These are phyloP conservation scores for Sporisorium graminicola DNA, from an alignment of 1,284 basidiomycete species.

Conservation along the genomic window DNA sequence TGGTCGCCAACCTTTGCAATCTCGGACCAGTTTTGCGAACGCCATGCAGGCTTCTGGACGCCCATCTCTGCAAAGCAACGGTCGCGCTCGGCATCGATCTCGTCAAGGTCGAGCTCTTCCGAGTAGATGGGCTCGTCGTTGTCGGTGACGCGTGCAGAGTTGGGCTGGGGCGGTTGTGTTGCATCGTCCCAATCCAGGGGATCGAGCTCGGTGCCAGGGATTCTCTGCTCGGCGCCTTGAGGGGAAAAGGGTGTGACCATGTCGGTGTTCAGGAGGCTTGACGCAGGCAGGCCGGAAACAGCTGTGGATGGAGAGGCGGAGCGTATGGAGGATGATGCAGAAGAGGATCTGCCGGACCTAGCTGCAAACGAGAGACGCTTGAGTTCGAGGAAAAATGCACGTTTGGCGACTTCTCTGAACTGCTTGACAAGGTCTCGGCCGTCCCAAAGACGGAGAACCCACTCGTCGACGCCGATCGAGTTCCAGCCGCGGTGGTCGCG, in stretches of 20 bases:
- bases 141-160: slow-evolving; percentile 19
- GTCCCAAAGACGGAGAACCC: slow-evolving; percentile 54
- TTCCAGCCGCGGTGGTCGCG: slow-evolving; percentile 41
- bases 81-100: slow-evolving; percentile 49
- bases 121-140: slow-evolving; percentile 52
- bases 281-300: background rate
- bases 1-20: slow-evolving; percentile 43
- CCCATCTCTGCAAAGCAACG: slow-evolving; percentile 54
- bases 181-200: slow-evolving; percentile 52
- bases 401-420: slow-evolving; percentile 43
- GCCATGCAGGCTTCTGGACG: slow-evolving; percentile 39
- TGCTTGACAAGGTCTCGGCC: slow-evolving; percentile 51
- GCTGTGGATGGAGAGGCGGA: slow-evolving; percentile 19
- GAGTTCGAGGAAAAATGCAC: slow-evolving; percentile 52
- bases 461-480: slow-evolving; percentile 55
- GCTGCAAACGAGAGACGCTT: slow-evolving; percentile 38
- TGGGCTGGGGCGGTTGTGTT: slow-evolving; percentile 20
- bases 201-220: slow-evolving; percentile 45
- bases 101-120: slow-evolving; percentile 48
- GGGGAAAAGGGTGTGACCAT: slow-evolving; percentile 39
- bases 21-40: slow-evolving; percentile 46
- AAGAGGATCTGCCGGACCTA: slow-evolving; percentile 17
- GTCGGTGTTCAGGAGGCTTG: slow-evolving; percentile 34
- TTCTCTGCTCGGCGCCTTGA: slow-evolving; percentile 20
- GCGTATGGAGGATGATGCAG: slow-evolving; percentile 17